Conservation (phyloP, 192 early-diverging fungal species). For the Backusella sp. region DNA sequence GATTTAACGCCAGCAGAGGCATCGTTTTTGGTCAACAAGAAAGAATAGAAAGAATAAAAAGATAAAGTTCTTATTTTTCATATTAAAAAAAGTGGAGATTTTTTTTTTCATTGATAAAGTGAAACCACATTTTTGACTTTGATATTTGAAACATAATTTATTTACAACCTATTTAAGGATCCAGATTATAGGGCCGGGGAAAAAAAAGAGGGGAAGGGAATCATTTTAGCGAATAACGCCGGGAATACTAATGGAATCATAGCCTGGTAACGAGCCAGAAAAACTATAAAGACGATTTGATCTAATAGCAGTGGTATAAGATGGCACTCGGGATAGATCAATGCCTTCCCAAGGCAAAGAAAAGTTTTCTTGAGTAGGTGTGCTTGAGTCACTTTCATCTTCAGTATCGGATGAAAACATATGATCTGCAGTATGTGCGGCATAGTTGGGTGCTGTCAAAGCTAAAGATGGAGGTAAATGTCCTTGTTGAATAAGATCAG, state of each 20-base stretch:
- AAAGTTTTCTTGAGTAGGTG: background rate
- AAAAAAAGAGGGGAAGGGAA: background rate
- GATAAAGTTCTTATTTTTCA: background rate
- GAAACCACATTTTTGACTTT: slow-evolving; percentile 4
- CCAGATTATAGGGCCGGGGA: background rate
- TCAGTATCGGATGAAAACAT: slow-evolving; percentile 3
- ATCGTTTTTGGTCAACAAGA: background rate
- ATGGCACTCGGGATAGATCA: slow-evolving; percentile 34
- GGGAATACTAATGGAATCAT: slow-evolving; percentile 28
- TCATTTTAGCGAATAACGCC: slow-evolving; percentile 10
- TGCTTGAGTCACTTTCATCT: background rate
- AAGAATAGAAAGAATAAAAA: background rate
- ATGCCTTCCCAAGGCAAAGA: slow-evolving; percentile 24
- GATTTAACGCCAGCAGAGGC: slow-evolving; percentile 6
- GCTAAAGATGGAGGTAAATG: slow-evolving; percentile 27
- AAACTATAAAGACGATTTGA: slow-evolving; percentile 24
- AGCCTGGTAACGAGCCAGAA: slow-evolving; percentile 25
- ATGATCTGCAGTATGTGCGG: slow-evolving; percentile 16
- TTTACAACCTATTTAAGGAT: background rate
- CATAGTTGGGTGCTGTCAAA: slow-evolving; percentile 24
- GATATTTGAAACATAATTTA: slow-evolving; percentile 10
- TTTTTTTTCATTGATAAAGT: slow-evolving; percentile 2
- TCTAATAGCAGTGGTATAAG: slow-evolving; percentile 33
- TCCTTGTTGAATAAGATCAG: slow-evolving; percentile 16
- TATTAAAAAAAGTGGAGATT: slow-evolving; percentile 3